These are phyloP conservation scores for Furcasterigmium furcatum DNA, from an alignment of 2,329 filamentous ascomycete species.

Conservation along the genomic window DNA sequence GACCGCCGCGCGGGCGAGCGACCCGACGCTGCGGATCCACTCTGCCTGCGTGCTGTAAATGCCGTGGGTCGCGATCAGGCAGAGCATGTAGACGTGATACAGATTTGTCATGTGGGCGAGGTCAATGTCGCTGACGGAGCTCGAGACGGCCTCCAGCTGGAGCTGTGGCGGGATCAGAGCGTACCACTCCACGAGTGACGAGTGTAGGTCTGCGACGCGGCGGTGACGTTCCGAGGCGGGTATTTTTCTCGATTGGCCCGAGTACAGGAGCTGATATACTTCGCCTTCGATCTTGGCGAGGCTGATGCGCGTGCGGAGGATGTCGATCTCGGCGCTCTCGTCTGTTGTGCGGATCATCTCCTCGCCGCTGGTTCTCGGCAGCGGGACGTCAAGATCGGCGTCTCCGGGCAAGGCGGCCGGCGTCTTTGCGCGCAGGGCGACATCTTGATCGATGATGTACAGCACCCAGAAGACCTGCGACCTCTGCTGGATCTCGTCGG, in stretches of 20 bases:
- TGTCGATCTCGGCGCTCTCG: conserved; percentile 28
- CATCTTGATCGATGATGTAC: conserved; percentile 33
- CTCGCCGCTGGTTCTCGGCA: conserved; percentile 22
- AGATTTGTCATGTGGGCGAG: conserved; percentile 31
- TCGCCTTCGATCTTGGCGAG: conserved; percentile 36
- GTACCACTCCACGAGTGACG: no score
- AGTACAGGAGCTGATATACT: conserved; percentile 34
- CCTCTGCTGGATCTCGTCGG: conserved; percentile 27
- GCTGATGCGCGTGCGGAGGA: conserved; percentile 33
- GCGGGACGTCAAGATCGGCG: conserved; percentile 34
- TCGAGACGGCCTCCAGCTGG: not conserved
- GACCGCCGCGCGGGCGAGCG: no score
- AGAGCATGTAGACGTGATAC: conserved; percentile 31
- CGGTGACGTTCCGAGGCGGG: no score
- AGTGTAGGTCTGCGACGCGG: no score
- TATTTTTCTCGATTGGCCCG: not conserved
- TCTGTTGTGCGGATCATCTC: conserved; percentile 32
- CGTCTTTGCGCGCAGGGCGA: conserved; percentile 29
- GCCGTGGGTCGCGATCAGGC: conserved; percentile 32
- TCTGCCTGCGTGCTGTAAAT: conserved; percentile 19
- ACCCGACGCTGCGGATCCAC: no score
- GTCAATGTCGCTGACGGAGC: conserved; percentile 3
- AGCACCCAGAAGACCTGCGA: conserved; percentile 37
- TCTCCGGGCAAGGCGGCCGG: conserved; percentile 33
- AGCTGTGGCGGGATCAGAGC: no score